Evolutionary conservation across 257 asterid species (phyloP), one percentile per base, ranked within the genome.

Genomic region (Rauvolfia tetraphylla): DNA sequence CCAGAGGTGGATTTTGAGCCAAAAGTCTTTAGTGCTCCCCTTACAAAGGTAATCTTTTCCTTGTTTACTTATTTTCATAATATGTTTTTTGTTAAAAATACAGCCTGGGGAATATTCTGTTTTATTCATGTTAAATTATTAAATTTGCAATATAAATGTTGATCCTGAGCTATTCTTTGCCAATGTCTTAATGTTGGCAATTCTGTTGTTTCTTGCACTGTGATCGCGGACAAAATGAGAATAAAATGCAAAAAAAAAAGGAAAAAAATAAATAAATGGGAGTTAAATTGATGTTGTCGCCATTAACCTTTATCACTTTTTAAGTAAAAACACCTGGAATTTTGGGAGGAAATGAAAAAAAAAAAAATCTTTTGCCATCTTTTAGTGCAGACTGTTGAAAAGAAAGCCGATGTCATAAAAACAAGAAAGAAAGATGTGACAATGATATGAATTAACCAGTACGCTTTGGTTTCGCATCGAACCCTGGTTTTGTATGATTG

Each of bases 1-100:
- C 95, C 99, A 20, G 89, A 88, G 78, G 71, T 72, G 62, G 92
- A 95, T 75, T 84, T 83, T 57, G 92, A 85, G 83, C 84, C 90
- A 70, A 86, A 82, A 25, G 4, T 85, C 78, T 92, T 89, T 46
- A 81, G 84, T 73, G 74, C 93, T 78, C 86, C 94, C 42, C 75
- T 90, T 71, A 83, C 96, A 20, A 95, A 92, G 98, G 99, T 95
- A 86, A 76, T 77, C 53, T 67, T 27, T 74, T 18, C 27, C 70
- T 78, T 46, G 41, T 46, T 49, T 77, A 31, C 42, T 41, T 41
- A 8, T 41, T 29, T 29, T 3, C 51, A 46, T 46, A 11, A 46
- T 46, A 46, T 46, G 14, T 38, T 38, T 75, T 17, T 59, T 42
- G 54, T 58, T 27, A 49, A 29, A 23, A 31, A 10, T 29, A 44